phyloP scores from a whole-genome alignment of 1,284 basidiomycete species.

The Apiotrichum gracile region DNA sequence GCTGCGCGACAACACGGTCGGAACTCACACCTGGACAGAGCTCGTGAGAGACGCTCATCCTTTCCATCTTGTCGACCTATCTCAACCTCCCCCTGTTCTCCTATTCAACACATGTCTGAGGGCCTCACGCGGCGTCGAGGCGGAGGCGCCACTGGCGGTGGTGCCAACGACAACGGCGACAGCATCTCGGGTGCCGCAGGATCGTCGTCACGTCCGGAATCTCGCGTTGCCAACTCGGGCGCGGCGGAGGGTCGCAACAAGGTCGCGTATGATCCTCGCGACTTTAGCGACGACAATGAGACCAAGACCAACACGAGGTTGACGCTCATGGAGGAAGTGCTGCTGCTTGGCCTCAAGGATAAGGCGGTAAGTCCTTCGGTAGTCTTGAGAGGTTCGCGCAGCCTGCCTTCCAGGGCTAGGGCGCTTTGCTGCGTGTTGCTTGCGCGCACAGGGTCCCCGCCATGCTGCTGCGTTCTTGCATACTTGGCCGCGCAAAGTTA shows the following conservation, averaged over 20 bases:
- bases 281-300: conserved; percentile 73
- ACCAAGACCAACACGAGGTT: conserved; percentile 70
- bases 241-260: conserved; percentile 62
- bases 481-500: too few relatives aligned
- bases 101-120: conserved; percentile 34
- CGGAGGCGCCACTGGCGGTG: conserved; percentile 27
- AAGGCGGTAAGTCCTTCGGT: conserved; percentile 64
- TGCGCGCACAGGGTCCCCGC: too few relatives aligned
- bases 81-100: neutral
- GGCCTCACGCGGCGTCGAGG: conserved; percentile 45
- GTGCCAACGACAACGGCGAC: conserved; percentile 13
- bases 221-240: conserved; percentile 2
- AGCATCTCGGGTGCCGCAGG: neutral
- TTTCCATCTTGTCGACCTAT: neutral
- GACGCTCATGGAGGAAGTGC: conserved; percentile 95
- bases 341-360: conserved; percentile 84
- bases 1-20: too few relatives aligned
- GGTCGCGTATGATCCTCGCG: conserved; percentile 90
- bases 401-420: too few relatives aligned
- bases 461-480: too few relatives aligned
- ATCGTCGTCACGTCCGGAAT: conserved; percentile 8
- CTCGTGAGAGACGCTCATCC: neutral
- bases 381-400: too few relatives aligned
- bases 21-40: too few relatives aligned
- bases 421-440: too few relatives aligned